Conservation (phyloP, 768 basidiomycete genomes). For the Suillus alpinus region DNA sequence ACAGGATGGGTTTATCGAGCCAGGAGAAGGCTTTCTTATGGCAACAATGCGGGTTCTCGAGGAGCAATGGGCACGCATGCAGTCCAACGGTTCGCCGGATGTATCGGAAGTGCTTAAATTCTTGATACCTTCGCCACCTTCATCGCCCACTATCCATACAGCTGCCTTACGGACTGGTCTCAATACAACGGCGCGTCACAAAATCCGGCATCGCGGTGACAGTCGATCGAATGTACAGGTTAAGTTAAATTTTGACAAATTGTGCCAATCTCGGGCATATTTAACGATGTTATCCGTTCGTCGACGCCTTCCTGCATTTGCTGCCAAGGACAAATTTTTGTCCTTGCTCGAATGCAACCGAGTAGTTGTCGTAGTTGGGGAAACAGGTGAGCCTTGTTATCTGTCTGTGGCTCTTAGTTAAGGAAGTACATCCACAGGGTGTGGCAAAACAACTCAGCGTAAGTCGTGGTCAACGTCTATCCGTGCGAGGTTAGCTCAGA, state of each 20-base stretch:
- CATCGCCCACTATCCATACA: constrained; percentile 5
- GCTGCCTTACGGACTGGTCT: constrained; percentile 11
- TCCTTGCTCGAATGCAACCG: constrained; percentile 51
- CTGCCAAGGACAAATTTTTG: constrained; percentile 62
- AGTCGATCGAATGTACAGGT: constrained; percentile 47
- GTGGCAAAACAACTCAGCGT: constrained; percentile 91
- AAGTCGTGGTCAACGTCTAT: constrained; percentile 14
- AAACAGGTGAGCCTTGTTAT: constrained; percentile 57
- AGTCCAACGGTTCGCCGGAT: constrained; percentile 73
- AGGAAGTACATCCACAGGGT: constrained; percentile 43
- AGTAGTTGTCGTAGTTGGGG: constrained; percentile 85
- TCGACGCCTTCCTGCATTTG: constrained; percentile 73
- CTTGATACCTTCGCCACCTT: constrained; percentile 40
- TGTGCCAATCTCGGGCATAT: constrained; percentile 49
- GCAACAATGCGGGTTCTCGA: constrained; percentile 69
- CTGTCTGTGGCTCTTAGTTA: constrained; percentile 5
- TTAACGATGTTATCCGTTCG: constrained; percentile 52
- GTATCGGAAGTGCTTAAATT: constrained; percentile 64
- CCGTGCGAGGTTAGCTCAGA: constrained; percentile 2
- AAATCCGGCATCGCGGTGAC: constrained; percentile 28
- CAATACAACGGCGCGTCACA: constrained; percentile 14
- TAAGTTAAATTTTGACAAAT: constrained; percentile 48
- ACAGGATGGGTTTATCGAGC: constrained; percentile 52
- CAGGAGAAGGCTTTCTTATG: constrained; percentile 72
- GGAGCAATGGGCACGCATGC: constrained; percentile 62